phyloP scores from a whole-genome alignment of 164 flowering plant species.

The Kalanchoe fedtschenkoi region DNA sequence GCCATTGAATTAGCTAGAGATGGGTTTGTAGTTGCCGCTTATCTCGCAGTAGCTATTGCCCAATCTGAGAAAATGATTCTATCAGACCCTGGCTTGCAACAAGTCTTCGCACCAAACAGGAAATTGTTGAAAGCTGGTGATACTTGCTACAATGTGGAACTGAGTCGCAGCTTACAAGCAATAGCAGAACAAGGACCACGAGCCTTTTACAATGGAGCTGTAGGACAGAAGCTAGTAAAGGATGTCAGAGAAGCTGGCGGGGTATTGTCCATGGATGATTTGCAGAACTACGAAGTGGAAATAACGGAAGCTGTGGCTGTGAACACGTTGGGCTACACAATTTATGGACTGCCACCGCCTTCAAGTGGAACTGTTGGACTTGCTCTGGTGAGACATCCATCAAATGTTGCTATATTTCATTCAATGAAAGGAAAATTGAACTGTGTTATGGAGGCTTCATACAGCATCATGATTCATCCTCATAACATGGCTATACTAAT shows the following conservation, averaged over 20 bases:
- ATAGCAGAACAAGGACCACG: slow-evolving; percentile 71
- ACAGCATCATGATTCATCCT: neutral
- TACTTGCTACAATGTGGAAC: slow-evolving; percentile 58
- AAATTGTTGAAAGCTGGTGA: slow-evolving; percentile 56
- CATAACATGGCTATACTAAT: neutral
- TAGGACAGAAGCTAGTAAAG: slow-evolving; percentile 61
- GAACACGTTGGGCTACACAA: slow-evolving; percentile 56
- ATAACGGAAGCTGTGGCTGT: slow-evolving; percentile 51
- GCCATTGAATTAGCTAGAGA: slow-evolving; percentile 68
- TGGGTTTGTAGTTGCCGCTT: slow-evolving; percentile 48
- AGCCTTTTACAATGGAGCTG: slow-evolving; percentile 61
- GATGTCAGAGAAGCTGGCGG: slow-evolving; percentile 83
- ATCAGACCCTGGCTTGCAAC: slow-evolving; percentile 56
- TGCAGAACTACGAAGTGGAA: slow-evolving; percentile 56
- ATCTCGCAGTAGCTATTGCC: slow-evolving; percentile 28
- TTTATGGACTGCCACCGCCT: slow-evolving; percentile 94
- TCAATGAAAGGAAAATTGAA: no score
- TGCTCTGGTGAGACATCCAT: slow-evolving; percentile 41
- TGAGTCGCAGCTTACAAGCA: slow-evolving; percentile 49
- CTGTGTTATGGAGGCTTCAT: neutral
- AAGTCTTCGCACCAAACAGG: slow-evolving; percentile 68
- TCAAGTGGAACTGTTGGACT: slow-evolving; percentile 89
- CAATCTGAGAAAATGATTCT: slow-evolving; percentile 12
- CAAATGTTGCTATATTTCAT: neutral
- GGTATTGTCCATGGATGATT: slow-evolving; percentile 82